Evolutionary conservation across 495 filamentous ascomycete genomes (phyloP).

Genomic region (Evansstolkia leycettana): DNA sequence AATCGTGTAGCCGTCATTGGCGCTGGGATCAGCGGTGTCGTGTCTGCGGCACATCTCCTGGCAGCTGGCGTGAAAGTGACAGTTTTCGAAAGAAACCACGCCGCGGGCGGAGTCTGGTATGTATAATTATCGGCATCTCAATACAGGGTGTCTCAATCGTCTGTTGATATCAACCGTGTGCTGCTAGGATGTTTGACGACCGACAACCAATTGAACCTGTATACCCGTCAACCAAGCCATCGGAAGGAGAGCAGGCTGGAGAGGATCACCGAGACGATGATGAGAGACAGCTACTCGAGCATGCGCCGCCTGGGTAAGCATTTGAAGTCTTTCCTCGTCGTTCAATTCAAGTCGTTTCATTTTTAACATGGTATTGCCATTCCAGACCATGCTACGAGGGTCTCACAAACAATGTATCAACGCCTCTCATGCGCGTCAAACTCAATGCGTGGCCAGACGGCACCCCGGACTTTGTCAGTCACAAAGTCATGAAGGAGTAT

Average conservation of each 20-base stretch:
- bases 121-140: slow-evolving; percentile 3
- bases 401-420: slow-evolving; percentile 54
- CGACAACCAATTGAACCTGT: slow-evolving; percentile 40
- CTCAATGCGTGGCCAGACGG: slow-evolving; percentile 49
- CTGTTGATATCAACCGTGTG: not conserved
- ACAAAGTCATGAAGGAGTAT: slow-evolving; percentile 42
- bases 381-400: slow-evolving; percentile 45
- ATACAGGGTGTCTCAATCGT: too few species aligned
- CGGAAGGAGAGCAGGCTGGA: slow-evolving; percentile 17
- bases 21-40: slow-evolving; percentile 57
- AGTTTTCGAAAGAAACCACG: slow-evolving; percentile 49
- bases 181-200: slow-evolving; percentile 43
- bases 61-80: slow-evolving; percentile 45
- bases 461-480: slow-evolving; percentile 43
- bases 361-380: slow-evolving; percentile 2
- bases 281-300: slow-evolving; percentile 18
- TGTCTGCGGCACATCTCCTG: slow-evolving; percentile 48
- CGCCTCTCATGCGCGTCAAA: slow-evolving; percentile 43
- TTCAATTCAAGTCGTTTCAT: not conserved
- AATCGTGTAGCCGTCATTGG: slow-evolving; percentile 53
- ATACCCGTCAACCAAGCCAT: slow-evolving; percentile 41
- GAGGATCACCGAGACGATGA: slow-evolving; percentile 11
- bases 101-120: slow-evolving; percentile 51
- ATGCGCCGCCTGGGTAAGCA: slow-evolving; percentile 39
- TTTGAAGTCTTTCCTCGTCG: too few species aligned